Evolutionary conservation across 192 early-diverging fungal species (phyloP).

Genomic region (Ambispora gerdemannii): DNA sequence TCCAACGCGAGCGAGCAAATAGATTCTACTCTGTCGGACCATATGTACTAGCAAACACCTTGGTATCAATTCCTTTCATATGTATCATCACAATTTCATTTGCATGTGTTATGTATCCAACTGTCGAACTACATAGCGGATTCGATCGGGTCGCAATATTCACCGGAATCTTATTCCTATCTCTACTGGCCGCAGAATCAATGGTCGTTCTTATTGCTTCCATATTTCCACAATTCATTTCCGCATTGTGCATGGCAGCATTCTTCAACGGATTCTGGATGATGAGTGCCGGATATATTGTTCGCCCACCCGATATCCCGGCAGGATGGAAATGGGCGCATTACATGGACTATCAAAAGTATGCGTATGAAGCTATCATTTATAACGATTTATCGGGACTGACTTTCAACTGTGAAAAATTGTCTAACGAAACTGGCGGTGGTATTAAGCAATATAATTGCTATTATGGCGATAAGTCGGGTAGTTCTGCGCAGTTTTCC

Average conservation of each 20-base stretch:
- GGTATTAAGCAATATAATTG: not conserved
- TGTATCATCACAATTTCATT: not conserved
- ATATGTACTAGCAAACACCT: not conserved
- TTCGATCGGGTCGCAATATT: not conserved
- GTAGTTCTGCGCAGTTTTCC: not conserved
- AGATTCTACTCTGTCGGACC: constrained; percentile 27
- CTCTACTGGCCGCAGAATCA: not conserved
- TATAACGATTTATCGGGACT: not conserved
- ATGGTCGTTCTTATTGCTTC: not conserved
- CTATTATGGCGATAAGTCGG: not conserved
- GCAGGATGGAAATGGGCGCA: constrained; percentile 5
- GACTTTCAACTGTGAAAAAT: constrained; percentile 5
- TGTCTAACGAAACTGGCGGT: not conserved
- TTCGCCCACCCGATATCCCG: not conserved
- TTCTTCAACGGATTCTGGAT: not conserved
- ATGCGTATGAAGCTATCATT: constrained; percentile 6
- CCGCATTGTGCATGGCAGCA: not conserved
- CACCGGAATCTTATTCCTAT: not conserved
- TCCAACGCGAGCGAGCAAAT: constrained; percentile 20
- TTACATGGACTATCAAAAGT: constrained; percentile 10
- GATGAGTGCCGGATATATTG: not conserved
- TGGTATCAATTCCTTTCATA: not conserved
- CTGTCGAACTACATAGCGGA: not conserved
- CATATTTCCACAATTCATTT: not conserved
- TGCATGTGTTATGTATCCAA: not conserved